phyloP scores from a whole-genome alignment of 257 asterid genomes.

The Solanum bukasovii region DNA sequence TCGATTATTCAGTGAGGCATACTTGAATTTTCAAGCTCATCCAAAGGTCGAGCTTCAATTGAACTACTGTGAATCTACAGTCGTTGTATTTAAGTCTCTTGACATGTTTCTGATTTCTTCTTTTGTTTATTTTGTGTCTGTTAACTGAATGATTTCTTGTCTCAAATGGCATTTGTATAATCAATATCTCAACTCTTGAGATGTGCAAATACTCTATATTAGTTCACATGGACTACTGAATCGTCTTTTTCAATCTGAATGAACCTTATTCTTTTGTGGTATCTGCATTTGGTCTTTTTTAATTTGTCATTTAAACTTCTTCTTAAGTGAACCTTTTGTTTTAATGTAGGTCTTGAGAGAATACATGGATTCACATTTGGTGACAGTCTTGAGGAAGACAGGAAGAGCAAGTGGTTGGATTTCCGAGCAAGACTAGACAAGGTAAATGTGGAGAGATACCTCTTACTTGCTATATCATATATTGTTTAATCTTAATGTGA shows the following conservation, averaged over 20 bases:
- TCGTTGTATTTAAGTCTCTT: neutral
- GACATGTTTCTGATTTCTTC: neutral
- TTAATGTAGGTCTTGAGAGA: constrained; percentile 64
- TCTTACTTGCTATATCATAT: neutral
- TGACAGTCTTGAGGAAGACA: constrained; percentile 66
- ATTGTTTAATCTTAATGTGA: neutral
- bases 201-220: neutral
- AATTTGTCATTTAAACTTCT: neutral
- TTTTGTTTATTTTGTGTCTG: neutral
- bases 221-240: neutral
- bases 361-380: constrained; percentile 87
- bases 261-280: neutral
- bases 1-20: neutral
- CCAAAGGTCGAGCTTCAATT: neutral
- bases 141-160: neutral
- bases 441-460: constrained; percentile 21
- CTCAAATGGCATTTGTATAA: neutral
- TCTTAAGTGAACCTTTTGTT: constrained; percentile 3
- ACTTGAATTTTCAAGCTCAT: neutral
- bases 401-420: constrained; percentile 67
- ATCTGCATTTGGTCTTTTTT: neutral
- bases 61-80: neutral
- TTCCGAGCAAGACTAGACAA: constrained; percentile 54
- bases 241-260: neutral
- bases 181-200: neutral